Evolutionary conservation across 768 basidiomycete species (phyloP).

Genomic region (Thelephora aurantiotincta): DNA sequence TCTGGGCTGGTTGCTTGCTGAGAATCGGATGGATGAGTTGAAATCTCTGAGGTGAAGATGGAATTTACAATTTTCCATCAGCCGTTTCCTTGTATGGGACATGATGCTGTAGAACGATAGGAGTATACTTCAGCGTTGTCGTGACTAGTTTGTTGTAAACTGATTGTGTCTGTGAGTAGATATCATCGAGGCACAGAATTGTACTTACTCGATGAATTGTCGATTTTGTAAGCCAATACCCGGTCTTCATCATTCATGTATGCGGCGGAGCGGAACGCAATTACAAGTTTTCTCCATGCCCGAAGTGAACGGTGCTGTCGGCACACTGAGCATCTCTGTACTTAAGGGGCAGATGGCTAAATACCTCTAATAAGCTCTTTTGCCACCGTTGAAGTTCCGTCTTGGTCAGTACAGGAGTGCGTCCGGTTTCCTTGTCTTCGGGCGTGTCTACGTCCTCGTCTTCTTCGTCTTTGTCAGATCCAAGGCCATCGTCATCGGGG

Average conservation of each 20-base stretch:
- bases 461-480: slow-evolving; percentile 27
- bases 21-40: slow-evolving; percentile 3
- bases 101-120: slow-evolving; percentile 77
- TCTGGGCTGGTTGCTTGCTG: slow-evolving; percentile 79
- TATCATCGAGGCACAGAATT: not conserved
- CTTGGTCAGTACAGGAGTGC: slow-evolving; percentile 46
- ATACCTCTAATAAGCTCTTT: slow-evolving; percentile 71
- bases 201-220: slow-evolving; percentile 55
- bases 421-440: slow-evolving; percentile 29
- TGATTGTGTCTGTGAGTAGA: slow-evolving; percentile 17
- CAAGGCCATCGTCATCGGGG: slow-evolving; percentile 22
- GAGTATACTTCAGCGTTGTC: slow-evolving; percentile 81
- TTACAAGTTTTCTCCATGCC: slow-evolving; percentile 66
- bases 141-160: slow-evolving; percentile 92
- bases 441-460: slow-evolving; percentile 33
- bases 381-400: slow-evolving; percentile 74
- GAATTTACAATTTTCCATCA: slow-evolving; percentile 74
- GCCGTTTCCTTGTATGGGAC: slow-evolving; percentile 72
- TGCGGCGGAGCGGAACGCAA: slow-evolving; percentile 85
- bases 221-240: slow-evolving; percentile 74
- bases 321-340: not conserved
- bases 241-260: slow-evolving; percentile 81
- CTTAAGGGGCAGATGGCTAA: slow-evolving; percentile 9
- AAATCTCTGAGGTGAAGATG: not conserved
- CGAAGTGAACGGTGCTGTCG: slow-evolving; percentile 71